A percentile compares a stretch with the other conserved stretches of the same genome.
Evolutionary conservation across 2,329 filamentous ascomycete genomes (phyloP).

Genomic region (Kalmusia sp.): DNA sequence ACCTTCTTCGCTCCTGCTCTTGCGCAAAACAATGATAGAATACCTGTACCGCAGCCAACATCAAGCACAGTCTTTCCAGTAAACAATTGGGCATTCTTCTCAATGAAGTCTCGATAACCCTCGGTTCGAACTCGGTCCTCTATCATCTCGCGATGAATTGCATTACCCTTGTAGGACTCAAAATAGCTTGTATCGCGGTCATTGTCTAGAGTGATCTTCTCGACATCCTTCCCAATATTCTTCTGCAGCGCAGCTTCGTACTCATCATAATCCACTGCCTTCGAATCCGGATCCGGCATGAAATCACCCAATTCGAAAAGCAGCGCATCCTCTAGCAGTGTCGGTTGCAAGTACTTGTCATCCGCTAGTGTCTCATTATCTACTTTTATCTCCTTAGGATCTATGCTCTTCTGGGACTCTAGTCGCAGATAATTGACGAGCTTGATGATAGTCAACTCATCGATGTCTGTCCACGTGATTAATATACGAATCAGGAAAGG

Average conservation of each 20-base stretch:
- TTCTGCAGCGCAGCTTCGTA: slow-evolving; percentile 50
- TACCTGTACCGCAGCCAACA: slow-evolving; percentile 83
- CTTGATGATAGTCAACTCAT: slow-evolving; percentile 43
- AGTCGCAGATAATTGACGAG: slow-evolving; percentile 58
- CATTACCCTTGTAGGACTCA: slow-evolving; percentile 67
- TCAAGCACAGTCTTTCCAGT: slow-evolving; percentile 86
- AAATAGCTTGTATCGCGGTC: slow-evolving; percentile 69
- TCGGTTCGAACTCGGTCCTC: slow-evolving; percentile 89
- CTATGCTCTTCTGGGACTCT: slow-evolving; percentile 47
- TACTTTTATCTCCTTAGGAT: slow-evolving; percentile 56
- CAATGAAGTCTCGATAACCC: slow-evolving; percentile 93
- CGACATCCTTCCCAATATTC: slow-evolving; percentile 43
- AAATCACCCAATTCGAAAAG: slow-evolving; percentile 88
- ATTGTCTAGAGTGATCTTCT: slow-evolving; percentile 35
- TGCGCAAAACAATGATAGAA: slow-evolving; percentile 93
- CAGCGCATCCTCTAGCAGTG: slow-evolving; percentile 86
- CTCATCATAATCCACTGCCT: slow-evolving; percentile 40
- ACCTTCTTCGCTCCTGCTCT: slow-evolving; percentile 86
- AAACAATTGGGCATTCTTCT: slow-evolving; percentile 87
- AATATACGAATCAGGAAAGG: slow-evolving; percentile 24
- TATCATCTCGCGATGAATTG: slow-evolving; percentile 95
- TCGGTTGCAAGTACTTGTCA: slow-evolving; percentile 82
- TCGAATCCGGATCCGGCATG: slow-evolving; percentile 35
- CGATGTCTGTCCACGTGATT: slow-evolving; percentile 34
- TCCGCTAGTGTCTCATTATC: slow-evolving; percentile 71